phyloP scores from a whole-genome alignment of 768 basidiomycete species.

The Thelephora aurantiotincta region DNA sequence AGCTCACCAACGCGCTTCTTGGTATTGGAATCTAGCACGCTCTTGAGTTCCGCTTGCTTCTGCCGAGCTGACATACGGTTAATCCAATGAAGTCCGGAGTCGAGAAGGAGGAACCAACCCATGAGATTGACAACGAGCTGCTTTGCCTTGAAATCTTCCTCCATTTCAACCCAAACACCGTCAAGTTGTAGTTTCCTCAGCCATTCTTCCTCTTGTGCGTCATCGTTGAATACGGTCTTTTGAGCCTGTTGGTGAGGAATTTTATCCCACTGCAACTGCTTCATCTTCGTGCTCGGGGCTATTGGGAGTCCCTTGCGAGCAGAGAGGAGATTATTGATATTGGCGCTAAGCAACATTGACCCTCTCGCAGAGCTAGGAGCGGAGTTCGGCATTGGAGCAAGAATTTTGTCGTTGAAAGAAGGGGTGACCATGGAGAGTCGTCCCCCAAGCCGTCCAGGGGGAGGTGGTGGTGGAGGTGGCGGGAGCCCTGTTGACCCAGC shows the following conservation, averaged over 20 bases:
- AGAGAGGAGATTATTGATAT: slow-evolving; percentile 38
- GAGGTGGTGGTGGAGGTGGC: slow-evolving; percentile 23
- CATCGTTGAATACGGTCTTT: slow-evolving; percentile 78
- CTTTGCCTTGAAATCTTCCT: slow-evolving; percentile 95
- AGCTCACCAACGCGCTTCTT: slow-evolving; percentile 86
- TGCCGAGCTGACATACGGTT: slow-evolving; percentile 39
- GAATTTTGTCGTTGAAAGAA: slow-evolving; percentile 12
- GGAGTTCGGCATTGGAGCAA: slow-evolving; percentile 21
- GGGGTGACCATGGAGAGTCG: too few species aligned
- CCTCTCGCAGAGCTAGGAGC: slow-evolving; percentile 36
- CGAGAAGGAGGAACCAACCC: slow-evolving; percentile 30
- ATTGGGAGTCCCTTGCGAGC: slow-evolving; percentile 77
- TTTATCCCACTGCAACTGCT: slow-evolving; percentile 98
- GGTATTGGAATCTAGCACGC: slow-evolving; percentile 81
- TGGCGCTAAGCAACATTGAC: slow-evolving; percentile 45
- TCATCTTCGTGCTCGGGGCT: slow-evolving; percentile 85
- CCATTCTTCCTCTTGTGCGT: slow-evolving; percentile 68
- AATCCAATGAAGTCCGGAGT: neutral
- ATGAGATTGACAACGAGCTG: slow-evolving; percentile 85
- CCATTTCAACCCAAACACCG: slow-evolving; percentile 92
- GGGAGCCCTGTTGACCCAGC: slow-evolving; percentile 11
- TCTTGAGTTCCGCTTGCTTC: slow-evolving; percentile 80
- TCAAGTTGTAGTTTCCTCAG: slow-evolving; percentile 68
- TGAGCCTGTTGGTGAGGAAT: slow-evolving; percentile 77
- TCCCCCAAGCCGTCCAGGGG: too few species aligned